Conservation (phyloP, 208 protist species). For the Trichomonas gallinae region DNA sequence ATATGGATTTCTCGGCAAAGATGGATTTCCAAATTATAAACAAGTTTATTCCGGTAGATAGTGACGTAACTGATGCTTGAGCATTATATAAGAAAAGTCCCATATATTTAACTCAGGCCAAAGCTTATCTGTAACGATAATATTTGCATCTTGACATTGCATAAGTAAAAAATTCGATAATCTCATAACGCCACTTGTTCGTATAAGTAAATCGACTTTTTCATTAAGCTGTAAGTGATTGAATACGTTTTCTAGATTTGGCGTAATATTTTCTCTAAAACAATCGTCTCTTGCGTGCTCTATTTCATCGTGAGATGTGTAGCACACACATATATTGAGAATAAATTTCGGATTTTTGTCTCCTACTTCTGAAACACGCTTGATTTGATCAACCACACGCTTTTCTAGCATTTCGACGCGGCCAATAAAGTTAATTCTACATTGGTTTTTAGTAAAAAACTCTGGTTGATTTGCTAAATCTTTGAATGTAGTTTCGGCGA, state of each 20-base stretch:
- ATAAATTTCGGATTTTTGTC: not conserved
- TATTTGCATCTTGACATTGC: not conserved
- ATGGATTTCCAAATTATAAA: too few species aligned
- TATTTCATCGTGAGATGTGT: slow-evolving; percentile 14
- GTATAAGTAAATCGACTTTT: not conserved
- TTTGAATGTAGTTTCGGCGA: not conserved
- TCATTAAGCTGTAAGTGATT: not conserved
- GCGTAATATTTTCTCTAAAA: not conserved
- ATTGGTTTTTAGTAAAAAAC: not conserved
- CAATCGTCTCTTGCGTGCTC: not conserved
- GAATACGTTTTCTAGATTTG: not conserved
- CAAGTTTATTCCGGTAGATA: not conserved
- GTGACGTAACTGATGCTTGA: not conserved
- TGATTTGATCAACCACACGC: not conserved
- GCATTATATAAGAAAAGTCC: not conserved
- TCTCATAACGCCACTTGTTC: slow-evolving; percentile 5
- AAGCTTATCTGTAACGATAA: not conserved
- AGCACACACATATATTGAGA: slow-evolving; percentile 1
- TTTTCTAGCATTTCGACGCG: not conserved
- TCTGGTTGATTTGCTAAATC: not conserved
- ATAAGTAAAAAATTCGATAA: not conserved
- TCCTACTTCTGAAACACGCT: not conserved
- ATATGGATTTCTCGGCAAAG: too few species aligned
- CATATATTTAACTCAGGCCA: not conserved
- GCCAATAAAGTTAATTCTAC: not conserved